Evolutionary conservation across 768 basidiomycete species (phyloP), one percentile per base, ranked within the genome.

Genomic region (Filobasidium floriforme): DNA sequence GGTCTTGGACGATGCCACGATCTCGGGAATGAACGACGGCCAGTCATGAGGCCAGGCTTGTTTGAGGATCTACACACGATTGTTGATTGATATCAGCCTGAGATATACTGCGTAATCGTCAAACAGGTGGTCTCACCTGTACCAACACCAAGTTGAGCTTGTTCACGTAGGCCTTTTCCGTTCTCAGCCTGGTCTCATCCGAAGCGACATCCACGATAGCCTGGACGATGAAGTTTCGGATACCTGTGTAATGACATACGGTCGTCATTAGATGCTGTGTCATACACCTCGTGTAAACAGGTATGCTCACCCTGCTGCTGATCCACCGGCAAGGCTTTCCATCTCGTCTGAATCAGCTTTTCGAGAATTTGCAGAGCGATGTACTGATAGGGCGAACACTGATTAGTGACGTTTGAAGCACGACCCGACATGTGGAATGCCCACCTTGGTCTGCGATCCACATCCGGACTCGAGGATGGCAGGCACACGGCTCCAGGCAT

Each of bases 21-120:
- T 89, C 79, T 98, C 93, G 12, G 89, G 87, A 73, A 97, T 96
- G 82, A 97, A 98, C 24, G 85, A 89, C 40, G 94, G 93, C 96
- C 96, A 99, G 75, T 96, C 92, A 77, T 96, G 90, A 28, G 94
- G 94, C 96, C 96, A 99, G 78, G 97, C 96, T 82, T 98, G 96
- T 80, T 98, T 99, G 70, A 99, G 82, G 68, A 99, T 96, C 92
- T 99, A 74, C 22, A 5, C 41, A 29, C 24, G 14, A 24, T 4
- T 18, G 22, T 5, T 46, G 41, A 22, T 43, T 19, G 19, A 24
- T 4, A 4, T 22, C 26, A 57, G 26, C 54, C 26, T 14, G 22
- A 49, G n/a, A 54, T 43, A 14, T 40, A n/a, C 51, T 32, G 49
- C 46, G 41, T 9, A 55, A 24, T 3, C 54, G 24, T 12, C 11